Evolutionary conservation across 2,329 filamentous ascomycete species (phyloP).

Genomic region (Cladophialophora bantiana): DNA sequence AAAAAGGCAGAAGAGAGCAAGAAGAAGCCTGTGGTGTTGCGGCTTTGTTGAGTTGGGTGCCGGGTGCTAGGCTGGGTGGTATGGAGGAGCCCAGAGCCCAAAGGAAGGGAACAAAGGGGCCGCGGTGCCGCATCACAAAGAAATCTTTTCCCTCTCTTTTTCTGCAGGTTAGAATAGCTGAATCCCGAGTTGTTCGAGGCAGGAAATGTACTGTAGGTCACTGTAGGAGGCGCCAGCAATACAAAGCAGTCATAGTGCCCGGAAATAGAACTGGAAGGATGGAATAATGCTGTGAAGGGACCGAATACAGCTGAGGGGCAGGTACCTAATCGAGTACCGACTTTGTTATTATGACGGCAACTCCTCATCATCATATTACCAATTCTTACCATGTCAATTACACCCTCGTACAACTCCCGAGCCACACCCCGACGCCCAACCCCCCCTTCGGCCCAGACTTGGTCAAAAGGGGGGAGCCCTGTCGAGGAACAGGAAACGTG

Average conservation of each 20-base stretch:
- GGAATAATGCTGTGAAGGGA: too few relatives aligned
- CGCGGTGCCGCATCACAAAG: conserved; percentile 1
- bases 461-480: not conserved
- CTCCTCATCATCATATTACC: not conserved
- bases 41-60: not conserved
- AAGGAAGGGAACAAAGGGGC: not conserved
- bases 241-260: too few relatives aligned
- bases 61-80: not conserved
- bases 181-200: too few relatives aligned
- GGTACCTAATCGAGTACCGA: too few relatives aligned
- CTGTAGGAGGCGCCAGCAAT: too few relatives aligned
- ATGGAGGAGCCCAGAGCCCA: not conserved
- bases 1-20: not conserved
- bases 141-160: not conserved
- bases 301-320: too few relatives aligned
- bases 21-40: not conserved
- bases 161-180: not conserved
- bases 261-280: too few relatives aligned
- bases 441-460: not conserved
- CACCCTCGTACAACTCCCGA: not conserved
- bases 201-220: too few relatives aligned
- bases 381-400: not conserved
- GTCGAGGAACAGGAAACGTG: conserved; percentile 10
- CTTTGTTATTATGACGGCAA: not conserved
- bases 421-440: not conserved